Base-by-base conservation (phyloP, 805 yeast species). In the Maudiozyma bulderi region DNA sequence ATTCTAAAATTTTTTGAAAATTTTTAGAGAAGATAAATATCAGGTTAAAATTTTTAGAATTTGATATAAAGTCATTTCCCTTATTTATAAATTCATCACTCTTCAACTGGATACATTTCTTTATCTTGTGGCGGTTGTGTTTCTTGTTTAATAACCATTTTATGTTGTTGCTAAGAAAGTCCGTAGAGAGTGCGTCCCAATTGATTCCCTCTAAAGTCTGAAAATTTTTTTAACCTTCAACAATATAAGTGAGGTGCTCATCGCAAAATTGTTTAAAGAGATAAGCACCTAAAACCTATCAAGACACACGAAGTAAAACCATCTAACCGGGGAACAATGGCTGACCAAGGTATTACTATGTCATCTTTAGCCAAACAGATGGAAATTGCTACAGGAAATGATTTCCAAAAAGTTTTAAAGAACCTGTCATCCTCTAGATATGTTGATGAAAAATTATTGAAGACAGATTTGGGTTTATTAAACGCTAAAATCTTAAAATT, bases 401-500 rank as follows among this genome's bases (percentile, higher is more conserved):
- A 65, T 40, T 66, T 66, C 45, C 60, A 60, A 40, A 54, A 52
- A 9, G 49, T 66, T 30, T 51, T 66, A 43, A 56, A 54, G 44
- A 46, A 56, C 5, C 48, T 66, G 32, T 56, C 56, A 35, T 60
- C 64, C 9, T 57, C 60, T 5, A 50, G 43, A 2, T 66, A 65
- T 47, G 59, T 64, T 14, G 56, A 61, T 43, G 68, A 66, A 44
- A 51, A 58, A 34, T 47, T 65, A 37, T 45, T 66, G 20, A 64
- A 65, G 44, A 57, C 66, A 14, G 70, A 66, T 11, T 48, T 65
- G 43, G 58, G 59, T 14, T 51, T 66, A 10, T 51, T 66, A 28
- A 57, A 57, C n/a, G 58, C 67, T 7, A 68, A 74, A 44, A 60
- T 70, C 14, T 54, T 68, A 47, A 77, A 75, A 55, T 63, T 76